These are phyloP conservation scores for Phytophthora fragariae DNA, from an alignment of 352 stramenopile species.

Conservation along the genomic window DNA sequence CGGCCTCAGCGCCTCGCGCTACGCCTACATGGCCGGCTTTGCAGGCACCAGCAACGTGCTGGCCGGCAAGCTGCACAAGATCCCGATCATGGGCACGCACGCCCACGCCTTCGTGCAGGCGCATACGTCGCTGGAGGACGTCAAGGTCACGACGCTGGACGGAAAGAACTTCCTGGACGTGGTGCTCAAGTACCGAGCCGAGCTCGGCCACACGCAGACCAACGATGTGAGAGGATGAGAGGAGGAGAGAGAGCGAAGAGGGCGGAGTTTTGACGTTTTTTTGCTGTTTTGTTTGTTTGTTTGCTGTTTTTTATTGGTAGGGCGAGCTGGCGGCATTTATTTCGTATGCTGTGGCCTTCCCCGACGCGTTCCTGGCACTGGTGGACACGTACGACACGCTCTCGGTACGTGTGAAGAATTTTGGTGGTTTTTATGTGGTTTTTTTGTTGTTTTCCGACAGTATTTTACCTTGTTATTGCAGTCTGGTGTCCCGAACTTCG, in stretches of 20 bases:
- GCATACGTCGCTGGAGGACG: slow-evolving; percentile 93
- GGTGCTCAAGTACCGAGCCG: slow-evolving; percentile 81
- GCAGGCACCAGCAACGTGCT: slow-evolving; percentile 98
- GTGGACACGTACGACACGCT: slow-evolving; percentile 99
- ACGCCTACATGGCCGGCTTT: slow-evolving; percentile 98
- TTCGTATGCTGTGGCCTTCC: slow-evolving; percentile 98
- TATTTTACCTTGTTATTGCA: slow-evolving; percentile 36
- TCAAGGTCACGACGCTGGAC: slow-evolving; percentile 75
- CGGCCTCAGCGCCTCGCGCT: slow-evolving; percentile 96
- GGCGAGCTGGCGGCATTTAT: slow-evolving; percentile 99
- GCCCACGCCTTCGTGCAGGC: slow-evolving; percentile 98
- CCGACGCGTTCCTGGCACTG: slow-evolving; percentile 96
- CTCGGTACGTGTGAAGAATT: slow-evolving; percentile 47
- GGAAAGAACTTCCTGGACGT: slow-evolving; percentile 85
- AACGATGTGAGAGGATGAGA: slow-evolving; percentile 67
- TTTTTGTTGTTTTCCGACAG: slow-evolving; percentile 13
- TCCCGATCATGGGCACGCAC: slow-evolving; percentile 97
- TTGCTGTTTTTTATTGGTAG: slow-evolving; percentile 40
- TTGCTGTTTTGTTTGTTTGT: background rate
- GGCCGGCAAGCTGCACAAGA: slow-evolving; percentile 95
- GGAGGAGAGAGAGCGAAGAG: background rate
- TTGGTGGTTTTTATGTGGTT: background rate
- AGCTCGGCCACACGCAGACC: slow-evolving; percentile 75
- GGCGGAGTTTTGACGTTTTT: background rate
- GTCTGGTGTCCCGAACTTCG: slow-evolving; percentile 97